These are phyloP conservation scores for Cercospora citrullina DNA, from an alignment of 2,329 filamentous ascomycete genomes.

Conservation along the genomic window DNA sequence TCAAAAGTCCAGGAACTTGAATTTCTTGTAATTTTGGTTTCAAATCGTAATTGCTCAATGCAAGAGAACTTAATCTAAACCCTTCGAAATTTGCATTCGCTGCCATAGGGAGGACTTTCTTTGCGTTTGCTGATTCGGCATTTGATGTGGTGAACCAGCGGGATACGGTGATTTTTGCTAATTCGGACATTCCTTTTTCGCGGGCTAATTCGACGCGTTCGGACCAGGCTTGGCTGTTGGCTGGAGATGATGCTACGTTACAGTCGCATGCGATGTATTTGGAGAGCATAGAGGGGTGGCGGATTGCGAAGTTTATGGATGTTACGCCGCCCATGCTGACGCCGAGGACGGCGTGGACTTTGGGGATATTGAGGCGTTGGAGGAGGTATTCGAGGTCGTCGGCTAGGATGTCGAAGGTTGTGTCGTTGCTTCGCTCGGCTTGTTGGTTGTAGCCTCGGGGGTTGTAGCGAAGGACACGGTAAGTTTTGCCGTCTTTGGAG, in stretches of 20 bases:
- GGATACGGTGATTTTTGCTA: conserved; percentile 70
- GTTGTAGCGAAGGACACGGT: conserved; percentile 76
- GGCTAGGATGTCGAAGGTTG: conserved; percentile 64
- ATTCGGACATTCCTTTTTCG: conserved; percentile 42
- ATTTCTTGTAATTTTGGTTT: conserved; percentile 56
- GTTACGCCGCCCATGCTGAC: conserved; percentile 83
- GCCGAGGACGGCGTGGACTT: conserved; percentile 68
- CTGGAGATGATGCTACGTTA: conserved; percentile 68
- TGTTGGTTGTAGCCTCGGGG: conserved; percentile 64
- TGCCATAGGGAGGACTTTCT: conserved; percentile 68
- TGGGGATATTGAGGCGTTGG: conserved; percentile 66
- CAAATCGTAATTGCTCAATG: conserved; percentile 71
- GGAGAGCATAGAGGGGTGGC: conserved; percentile 59
- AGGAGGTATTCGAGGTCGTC: conserved; percentile 68
- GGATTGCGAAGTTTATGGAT: conserved; percentile 69
- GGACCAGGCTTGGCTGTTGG: conserved; percentile 77
- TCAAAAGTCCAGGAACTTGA: conserved; percentile 63
- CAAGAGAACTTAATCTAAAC: conserved; percentile 67
- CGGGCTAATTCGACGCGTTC: conserved; percentile 68
- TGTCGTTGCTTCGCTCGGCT: conserved; percentile 43
- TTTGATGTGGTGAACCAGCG: conserved; percentile 69
- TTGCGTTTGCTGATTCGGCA: conserved; percentile 60
- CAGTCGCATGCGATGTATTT: conserved; percentile 76
- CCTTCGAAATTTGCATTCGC: conserved; percentile 67
- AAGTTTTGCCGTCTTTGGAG: conserved; percentile 53